These are phyloP conservation scores for Fermentozyma sake DNA, from an alignment of 1,139 yeast species.

Conservation along the genomic window DNA sequence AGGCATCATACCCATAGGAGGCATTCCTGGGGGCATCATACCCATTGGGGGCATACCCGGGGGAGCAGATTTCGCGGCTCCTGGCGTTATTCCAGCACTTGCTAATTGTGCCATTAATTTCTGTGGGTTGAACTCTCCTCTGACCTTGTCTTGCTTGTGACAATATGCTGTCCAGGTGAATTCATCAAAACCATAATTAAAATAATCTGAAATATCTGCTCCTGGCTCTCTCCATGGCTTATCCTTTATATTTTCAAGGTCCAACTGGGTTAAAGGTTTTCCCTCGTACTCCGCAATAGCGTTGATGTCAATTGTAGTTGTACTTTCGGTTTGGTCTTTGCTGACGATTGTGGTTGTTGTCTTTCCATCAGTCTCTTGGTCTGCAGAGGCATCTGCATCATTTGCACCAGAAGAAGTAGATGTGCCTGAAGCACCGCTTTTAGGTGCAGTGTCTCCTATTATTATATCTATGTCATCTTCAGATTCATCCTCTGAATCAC, in stretches of 20 bases:
- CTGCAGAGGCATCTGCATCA: constrained; percentile 11
- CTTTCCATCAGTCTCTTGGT: constrained; percentile 26
- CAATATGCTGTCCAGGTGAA: constrained; percentile 94
- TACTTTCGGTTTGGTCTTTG: constrained; percentile 18
- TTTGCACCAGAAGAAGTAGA: constrained; percentile 19
- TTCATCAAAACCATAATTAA: constrained; percentile 95
- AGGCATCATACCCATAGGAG: constrained; percentile 16
- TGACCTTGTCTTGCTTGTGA: constrained; percentile 75
- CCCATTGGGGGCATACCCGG: constrained; percentile 20
- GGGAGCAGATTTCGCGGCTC: constrained; percentile 7
- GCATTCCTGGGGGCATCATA: constrained; percentile 18
- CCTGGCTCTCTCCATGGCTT: constrained; percentile 99
- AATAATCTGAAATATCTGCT: constrained; percentile 89
- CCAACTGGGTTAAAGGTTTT: constrained; percentile 77
- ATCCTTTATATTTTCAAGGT: constrained; percentile 76
- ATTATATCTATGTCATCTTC: constrained; percentile 47
- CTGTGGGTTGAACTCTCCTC: constrained; percentile 74
- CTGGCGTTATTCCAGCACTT: constrained; percentile 12
- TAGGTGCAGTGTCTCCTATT: constrained; percentile 28
- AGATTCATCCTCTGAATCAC: constrained; percentile 24
- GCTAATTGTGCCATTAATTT: constrained; percentile 42
- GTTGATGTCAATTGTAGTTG: constrained; percentile 62
- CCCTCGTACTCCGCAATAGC: constrained; percentile 80
- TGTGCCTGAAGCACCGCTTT: constrained; percentile 15
- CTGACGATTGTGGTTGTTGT: constrained; percentile 28